Percentiles rank a stretch among this genome's conserved stretches.
These are phyloP conservation scores for Dicorynia guianensis DNA, from an alignment of 306 rosid genomes.

Conservation along the genomic window DNA sequence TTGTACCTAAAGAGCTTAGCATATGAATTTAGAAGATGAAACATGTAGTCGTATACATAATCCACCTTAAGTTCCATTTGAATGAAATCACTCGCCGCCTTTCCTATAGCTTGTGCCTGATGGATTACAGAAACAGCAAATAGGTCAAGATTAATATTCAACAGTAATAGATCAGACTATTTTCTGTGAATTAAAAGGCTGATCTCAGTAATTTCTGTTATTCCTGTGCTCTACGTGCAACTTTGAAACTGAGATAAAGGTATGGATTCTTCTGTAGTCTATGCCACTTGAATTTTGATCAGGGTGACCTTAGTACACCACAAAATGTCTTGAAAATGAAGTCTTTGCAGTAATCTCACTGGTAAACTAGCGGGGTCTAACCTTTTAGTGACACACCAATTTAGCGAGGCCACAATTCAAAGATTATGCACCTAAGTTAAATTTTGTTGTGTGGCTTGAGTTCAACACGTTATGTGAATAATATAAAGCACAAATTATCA, in stretches of 20 bases:
- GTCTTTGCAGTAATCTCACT: background rate
- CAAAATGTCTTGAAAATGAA: background rate
- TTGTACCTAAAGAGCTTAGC: conserved; percentile 71
- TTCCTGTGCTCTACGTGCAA: conserved; percentile 1
- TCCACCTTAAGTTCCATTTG: conserved; percentile 81
- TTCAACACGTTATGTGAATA: too few relatives aligned
- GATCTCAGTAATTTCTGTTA: background rate
- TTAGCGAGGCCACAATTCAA: background rate
- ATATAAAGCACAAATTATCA: too few relatives aligned
- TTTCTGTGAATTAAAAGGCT: background rate
- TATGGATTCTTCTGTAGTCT: too few relatives aligned
- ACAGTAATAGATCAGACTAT: background rate
- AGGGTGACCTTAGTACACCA: background rate
- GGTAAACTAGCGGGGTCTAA: background rate
- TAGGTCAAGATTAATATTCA: background rate
- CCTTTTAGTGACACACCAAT: background rate
- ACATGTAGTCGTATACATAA: conserved; percentile 82
- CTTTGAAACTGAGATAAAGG: background rate
- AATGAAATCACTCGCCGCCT: conserved; percentile 67
- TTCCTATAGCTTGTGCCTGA: conserved; percentile 76
- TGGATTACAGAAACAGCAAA: background rate
- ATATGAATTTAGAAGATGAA: conserved; percentile 67
- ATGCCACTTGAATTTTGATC: background rate
- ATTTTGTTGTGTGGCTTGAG: background rate
- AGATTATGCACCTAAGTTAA: background rate